Evolutionary conservation across 257 asterid species (phyloP).

Genomic region (Fraxinus pennsylvanica): DNA sequence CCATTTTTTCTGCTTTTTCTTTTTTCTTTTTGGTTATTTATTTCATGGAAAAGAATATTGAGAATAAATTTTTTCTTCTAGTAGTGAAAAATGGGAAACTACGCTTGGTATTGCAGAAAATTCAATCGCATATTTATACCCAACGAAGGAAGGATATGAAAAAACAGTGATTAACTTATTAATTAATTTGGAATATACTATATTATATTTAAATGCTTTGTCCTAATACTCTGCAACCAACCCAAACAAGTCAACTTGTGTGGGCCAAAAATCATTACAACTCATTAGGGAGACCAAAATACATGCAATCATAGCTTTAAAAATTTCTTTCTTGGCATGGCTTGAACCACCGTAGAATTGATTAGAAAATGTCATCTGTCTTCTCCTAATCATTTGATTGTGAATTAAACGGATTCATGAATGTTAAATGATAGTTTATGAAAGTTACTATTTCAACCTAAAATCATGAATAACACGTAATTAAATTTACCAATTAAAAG

Average conservation of each 20-base stretch:
- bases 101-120: constrained; percentile 39
- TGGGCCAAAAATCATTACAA: constrained; percentile 47
- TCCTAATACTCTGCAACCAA: constrained; percentile 47
- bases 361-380: constrained; percentile 32
- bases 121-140: constrained; percentile 45
- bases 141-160: constrained; percentile 36
- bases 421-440: constrained; percentile 26
- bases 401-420: constrained; percentile 29
- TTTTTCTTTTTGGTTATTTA: constrained; percentile 5
- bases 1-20: constrained; percentile 38
- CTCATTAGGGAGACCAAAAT: constrained; percentile 38
- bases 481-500: no score
- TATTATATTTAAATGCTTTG: constrained; percentile 34
- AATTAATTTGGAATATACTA: constrained; percentile 29
- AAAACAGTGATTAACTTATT: constrained; percentile 41
- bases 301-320: constrained; percentile 43
- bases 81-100: background rate
- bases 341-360: constrained; percentile 4
- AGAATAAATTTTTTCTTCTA: background rate
- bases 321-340: constrained; percentile 14
- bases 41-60: background rate
- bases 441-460: no score
- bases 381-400: constrained; percentile 35
- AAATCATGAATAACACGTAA: no score
- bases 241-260: constrained; percentile 46